Percentiles rank a stretch among this genome's conserved stretches.
Evolutionary conservation across 2,329 filamentous ascomycete species (phyloP).

Genomic region (Cyphellophora attinorum): DNA sequence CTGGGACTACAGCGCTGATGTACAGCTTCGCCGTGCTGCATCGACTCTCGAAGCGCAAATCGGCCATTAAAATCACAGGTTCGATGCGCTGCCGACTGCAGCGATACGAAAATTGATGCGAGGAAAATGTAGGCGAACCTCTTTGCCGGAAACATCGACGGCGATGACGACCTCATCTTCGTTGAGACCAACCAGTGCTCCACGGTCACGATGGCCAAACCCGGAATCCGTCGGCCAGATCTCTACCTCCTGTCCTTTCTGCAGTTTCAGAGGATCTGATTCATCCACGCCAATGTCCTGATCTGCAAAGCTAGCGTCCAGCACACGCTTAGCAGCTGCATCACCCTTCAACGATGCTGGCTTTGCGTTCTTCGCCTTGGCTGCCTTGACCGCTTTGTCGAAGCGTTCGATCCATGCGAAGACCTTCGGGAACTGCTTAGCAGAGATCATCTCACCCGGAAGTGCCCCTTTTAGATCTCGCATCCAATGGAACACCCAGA

Average conservation of each 20-base stretch:
- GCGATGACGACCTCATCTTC: slow-evolving; percentile 50
- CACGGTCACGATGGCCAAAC: slow-evolving; percentile 47
- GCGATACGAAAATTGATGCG: slow-evolving; percentile 31
- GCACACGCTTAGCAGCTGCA: slow-evolving; percentile 43
- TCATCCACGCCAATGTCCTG: slow-evolving; percentile 34
- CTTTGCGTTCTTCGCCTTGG: slow-evolving; percentile 30
- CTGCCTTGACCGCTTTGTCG: slow-evolving; percentile 34
- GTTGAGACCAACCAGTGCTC: slow-evolving; percentile 44
- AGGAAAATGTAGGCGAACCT: slow-evolving; percentile 51
- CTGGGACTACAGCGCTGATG: no score
- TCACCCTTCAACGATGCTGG: slow-evolving; percentile 40
- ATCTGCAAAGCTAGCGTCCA: slow-evolving; percentile 38
- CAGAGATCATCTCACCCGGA: slow-evolving; percentile 42
- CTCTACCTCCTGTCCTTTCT: slow-evolving; percentile 44
- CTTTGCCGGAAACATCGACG: slow-evolving; percentile 30
- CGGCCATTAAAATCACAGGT: no score
- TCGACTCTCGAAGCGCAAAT: no score
- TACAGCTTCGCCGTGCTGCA: no score
- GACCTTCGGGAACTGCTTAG: slow-evolving; percentile 46
- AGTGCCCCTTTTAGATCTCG: slow-evolving; percentile 45
- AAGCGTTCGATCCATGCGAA: slow-evolving; percentile 60
- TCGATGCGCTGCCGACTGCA: slow-evolving; percentile 7
- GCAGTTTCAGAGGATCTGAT: slow-evolving; percentile 44
- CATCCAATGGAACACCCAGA: slow-evolving; percentile 63
- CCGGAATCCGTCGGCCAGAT: slow-evolving; percentile 57